Evolutionary conservation across 2,329 filamentous ascomycete genomes (phyloP).

Genomic region (Lanzia echinophila): DNA sequence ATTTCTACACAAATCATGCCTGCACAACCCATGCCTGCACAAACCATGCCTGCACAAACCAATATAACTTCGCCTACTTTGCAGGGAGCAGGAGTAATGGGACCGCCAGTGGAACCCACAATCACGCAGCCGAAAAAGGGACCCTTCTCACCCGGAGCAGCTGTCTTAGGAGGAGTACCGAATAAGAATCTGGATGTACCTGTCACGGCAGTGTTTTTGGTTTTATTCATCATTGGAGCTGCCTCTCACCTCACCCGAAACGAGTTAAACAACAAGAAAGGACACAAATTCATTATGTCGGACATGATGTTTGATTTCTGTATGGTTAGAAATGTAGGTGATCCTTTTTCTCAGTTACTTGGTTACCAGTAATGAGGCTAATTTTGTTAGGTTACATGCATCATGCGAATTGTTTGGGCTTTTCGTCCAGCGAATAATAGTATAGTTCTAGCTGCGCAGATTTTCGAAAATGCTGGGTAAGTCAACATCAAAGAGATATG

Average conservation of each 20-base stretch:
- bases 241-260: constrained; percentile 52
- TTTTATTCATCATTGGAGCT: constrained; percentile 48
- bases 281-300: constrained; percentile 54
- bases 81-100: background rate
- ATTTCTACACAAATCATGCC: no score
- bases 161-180: constrained; percentile 54
- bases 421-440: constrained; percentile 35
- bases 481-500: background rate
- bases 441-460: constrained; percentile 12
- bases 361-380: background rate
- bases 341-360: background rate
- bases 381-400: constrained; percentile 33
- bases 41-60: no score
- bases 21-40: no score
- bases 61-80: background rate
- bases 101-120: background rate
- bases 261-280: constrained; percentile 17
- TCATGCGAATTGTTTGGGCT: constrained; percentile 48
- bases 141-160: constrained; percentile 33
- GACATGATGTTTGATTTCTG: constrained; percentile 51
- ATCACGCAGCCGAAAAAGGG: background rate
- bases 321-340: constrained; percentile 42
- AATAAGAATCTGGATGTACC: constrained; percentile 54
- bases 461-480: constrained; percentile 13
- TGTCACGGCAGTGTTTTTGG: constrained; percentile 55